phyloP scores from a whole-genome alignment of 2,329 filamentous ascomycete genomes.

The Volutella citrinella region DNA sequence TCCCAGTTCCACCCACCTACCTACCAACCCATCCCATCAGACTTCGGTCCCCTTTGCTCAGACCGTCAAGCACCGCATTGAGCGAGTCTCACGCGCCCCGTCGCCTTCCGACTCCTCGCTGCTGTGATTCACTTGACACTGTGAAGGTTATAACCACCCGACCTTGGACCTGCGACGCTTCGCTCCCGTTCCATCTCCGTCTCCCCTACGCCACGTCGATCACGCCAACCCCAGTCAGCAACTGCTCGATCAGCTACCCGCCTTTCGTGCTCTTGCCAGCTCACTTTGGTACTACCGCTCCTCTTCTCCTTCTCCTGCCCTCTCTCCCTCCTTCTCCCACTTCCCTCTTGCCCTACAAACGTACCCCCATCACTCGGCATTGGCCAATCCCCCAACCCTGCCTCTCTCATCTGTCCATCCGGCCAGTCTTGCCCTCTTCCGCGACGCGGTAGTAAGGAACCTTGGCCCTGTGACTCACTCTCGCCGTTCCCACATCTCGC shows the following conservation, averaged over 20 bases:
- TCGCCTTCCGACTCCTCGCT: constrained; percentile 8
- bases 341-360: constrained; percentile 6
- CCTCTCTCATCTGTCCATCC: constrained; percentile 21
- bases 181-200: constrained; percentile 11
- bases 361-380: constrained; percentile 13
- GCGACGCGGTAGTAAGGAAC: constrained; percentile 26
- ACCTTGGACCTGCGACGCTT: constrained; percentile 11
- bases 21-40: constrained; percentile 12
- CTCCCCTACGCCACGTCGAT: constrained; percentile 15
- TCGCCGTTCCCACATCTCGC: constrained; percentile 23
- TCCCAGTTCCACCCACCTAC: constrained; percentile 25
- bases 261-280: too few relatives aligned
- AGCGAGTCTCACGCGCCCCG: constrained; percentile 13
- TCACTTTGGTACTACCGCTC: too few relatives aligned
- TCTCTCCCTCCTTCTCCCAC: constrained; percentile 7
- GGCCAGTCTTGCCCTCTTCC: constrained; percentile 12
- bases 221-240: too few relatives aligned
- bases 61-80: too few relatives aligned
- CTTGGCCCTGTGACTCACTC: constrained; percentile 32
- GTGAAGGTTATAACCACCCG: constrained; percentile 6
- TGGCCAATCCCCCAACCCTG: constrained; percentile 18
- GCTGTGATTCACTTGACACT: constrained; percentile 16
- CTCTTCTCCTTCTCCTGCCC: constrained; percentile 16
- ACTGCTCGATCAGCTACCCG: too few relatives aligned
- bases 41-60: constrained; percentile 12